Evolutionary conservation across 306 rosid genomes (phyloP), one percentile per base, ranked within the genome.

Genomic region (Quercus variabilis): DNA sequence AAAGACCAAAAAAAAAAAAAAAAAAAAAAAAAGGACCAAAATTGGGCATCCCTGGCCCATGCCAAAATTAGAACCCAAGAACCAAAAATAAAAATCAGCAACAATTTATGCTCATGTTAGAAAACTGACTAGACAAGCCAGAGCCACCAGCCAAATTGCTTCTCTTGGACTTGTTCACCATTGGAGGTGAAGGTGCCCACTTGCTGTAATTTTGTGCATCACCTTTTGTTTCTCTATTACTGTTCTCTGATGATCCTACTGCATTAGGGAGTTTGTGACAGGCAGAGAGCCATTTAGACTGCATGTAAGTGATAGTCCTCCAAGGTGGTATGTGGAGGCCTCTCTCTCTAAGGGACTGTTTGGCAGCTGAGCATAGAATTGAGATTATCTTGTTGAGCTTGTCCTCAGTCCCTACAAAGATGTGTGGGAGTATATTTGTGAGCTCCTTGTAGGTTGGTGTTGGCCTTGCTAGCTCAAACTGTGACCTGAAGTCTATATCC

Each of bases 261-360:
- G 54, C 54, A 49, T 1, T 13, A 25, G 51, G 19, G 56, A 64
- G 77, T 80, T 73, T 68, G n/a, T 52, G 73, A 69, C 62, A 56
- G 18, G 52, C 71, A 31, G 79, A 85, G 18, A 85, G 83, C 86
- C 87, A 81, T 35, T 86, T 79, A 59, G 82, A 79, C 74, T 77
- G 72, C 89, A 93, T 91, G 81, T 91, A 93, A 76, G 69, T 21
- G 6, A 84, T 74, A 18, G 90, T 90, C 77, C 98, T 91, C 97
- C 98, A 93, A 51, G 98, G 98, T 1, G 98, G 98, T 21, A 93
- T 83, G 38, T 87, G 91, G 49, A 93, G 90, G 17, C 98, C 97
- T 55, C 74, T 91, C 69, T 93, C 87, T 80, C 84, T 88, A 0
- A 93, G 90, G 65, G 93, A 93, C 55, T 88, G 91, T 69, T 91